Percentiles rank a stretch among this genome's conserved stretches.
phyloP scores from a whole-genome alignment of 2,329 filamentous ascomycete genomes.

The Apiospora malaysiana region DNA sequence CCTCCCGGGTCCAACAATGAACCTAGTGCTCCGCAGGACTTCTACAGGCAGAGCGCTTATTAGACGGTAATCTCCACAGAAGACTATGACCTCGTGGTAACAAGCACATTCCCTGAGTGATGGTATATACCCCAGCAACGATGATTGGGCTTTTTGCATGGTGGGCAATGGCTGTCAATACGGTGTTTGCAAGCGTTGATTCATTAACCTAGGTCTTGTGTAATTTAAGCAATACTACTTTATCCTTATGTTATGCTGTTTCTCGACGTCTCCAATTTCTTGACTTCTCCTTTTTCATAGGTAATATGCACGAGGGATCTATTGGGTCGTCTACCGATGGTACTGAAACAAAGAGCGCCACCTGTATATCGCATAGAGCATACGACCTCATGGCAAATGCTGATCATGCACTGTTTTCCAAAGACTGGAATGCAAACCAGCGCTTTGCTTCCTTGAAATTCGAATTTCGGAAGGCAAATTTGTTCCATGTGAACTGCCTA shows the following conservation, averaged over 20 bases:
- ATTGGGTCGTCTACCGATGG: no score
- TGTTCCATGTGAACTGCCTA: no score
- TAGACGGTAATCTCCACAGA: constrained; percentile 24
- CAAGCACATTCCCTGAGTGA: background rate
- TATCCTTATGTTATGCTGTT: background rate
- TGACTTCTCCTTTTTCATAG: no score
- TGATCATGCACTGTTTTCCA: no score
- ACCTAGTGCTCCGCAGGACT: constrained; percentile 60
- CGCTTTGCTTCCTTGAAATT: no score
- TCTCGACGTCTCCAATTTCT: background rate
- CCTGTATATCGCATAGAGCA: no score
- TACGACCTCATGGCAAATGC: no score
- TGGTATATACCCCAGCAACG: constrained; percentile 13
- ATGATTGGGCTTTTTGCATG: background rate
- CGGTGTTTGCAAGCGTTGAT: constrained; percentile 1
- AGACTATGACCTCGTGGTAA: background rate
- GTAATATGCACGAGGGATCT: no score
- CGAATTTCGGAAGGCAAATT: no score
- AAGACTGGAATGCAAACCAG: no score
- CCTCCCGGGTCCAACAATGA: constrained; percentile 49
- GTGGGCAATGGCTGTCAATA: constrained; percentile 3
- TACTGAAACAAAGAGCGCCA: no score
- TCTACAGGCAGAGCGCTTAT: constrained; percentile 55
- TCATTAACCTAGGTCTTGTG: background rate
- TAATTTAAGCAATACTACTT: background rate